Evolutionary conservation across 2,329 filamentous ascomycete species (phyloP), one percentile per base, ranked within the genome.

Genomic region (Sporothrix dimorphospora): DNA sequence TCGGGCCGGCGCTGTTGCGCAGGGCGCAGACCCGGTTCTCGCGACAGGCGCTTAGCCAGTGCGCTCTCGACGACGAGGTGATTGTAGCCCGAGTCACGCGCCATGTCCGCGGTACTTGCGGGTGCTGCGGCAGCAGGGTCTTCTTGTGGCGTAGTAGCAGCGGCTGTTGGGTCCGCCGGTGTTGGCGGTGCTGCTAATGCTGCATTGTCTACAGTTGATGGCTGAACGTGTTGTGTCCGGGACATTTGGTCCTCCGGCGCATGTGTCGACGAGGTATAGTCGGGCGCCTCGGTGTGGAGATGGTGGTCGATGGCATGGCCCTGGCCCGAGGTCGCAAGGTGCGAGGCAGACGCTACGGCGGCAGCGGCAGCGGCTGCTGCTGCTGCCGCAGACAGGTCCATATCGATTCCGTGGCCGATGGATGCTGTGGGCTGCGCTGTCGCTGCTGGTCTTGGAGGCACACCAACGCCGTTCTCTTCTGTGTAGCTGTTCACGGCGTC

Each of bases 1-100:
- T 87, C 86, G 8, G 83, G 81, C 19, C 86, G 84, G 19, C 88
- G 84, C 79, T 89, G 87, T 30, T 82, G 79, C 1, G 86, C 85
- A 2, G 83, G 81, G 3, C 87, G 84, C 74, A 83, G 79, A 47
- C 86, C 86, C 0, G 81, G 77, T 73, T 87, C 84, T 34, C 80
- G 79, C 3, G 85, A 83, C n/a, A 89, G 79, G 51, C 85, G 83
- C 79, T 85, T 87, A n/a, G 85, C 85, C 12, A 89, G 80, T 0
- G 85, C 83, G 76, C 86, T 88, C 77, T 88, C 86, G 30, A 87
- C 82, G 47, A 82, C 81, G 30, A 88, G 80, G 2, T 79, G 77
- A 7, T 76, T 73, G 72, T 88, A 87, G 57, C 86, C 87, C 1
- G 81, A 83, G 57, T 83, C 80, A 14, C 78, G 77, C 7, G 86